Percentiles rank a stretch among this genome's conserved stretches.
Conservation (phyloP, 768 basidiomycete genomes). For the Leccinum subgranulosum region DNA sequence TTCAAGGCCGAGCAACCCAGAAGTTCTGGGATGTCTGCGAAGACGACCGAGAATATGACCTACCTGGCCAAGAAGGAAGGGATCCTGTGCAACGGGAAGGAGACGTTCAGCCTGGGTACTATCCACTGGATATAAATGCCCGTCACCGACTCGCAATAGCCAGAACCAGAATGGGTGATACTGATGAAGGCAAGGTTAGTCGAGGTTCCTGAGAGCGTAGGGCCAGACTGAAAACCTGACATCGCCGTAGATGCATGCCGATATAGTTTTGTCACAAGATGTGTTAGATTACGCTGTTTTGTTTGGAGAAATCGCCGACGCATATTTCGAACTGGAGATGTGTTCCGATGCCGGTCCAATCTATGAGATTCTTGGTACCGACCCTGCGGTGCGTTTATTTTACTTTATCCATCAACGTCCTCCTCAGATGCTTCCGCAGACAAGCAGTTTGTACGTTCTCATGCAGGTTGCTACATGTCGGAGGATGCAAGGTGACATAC, state of each 20-base stretch:
- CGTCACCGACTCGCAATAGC: constrained; percentile 82
- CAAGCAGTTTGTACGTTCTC: constrained; percentile 67
- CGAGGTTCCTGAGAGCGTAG: background rate
- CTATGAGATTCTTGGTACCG: constrained; percentile 73
- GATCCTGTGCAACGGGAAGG: constrained; percentile 36
- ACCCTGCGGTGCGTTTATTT: constrained; percentile 56
- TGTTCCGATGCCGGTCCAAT: constrained; percentile 78
- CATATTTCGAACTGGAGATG: constrained; percentile 65
- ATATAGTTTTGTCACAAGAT: constrained; percentile 67
- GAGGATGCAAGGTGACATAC: constrained; percentile 68
- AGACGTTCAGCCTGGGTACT: constrained; percentile 51
- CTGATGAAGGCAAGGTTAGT: constrained; percentile 75
- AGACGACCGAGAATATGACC: constrained; percentile 83
- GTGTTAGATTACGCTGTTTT: constrained; percentile 73
- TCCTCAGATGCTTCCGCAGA: constrained; percentile 40
- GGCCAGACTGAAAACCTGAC: background rate
- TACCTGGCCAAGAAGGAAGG: constrained; percentile 57
- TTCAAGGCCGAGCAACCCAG: constrained; percentile 77
- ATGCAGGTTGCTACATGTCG: constrained; percentile 81
- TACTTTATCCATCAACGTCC: background rate
- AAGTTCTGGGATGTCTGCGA: constrained; percentile 76
- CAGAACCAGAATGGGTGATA: constrained; percentile 74
- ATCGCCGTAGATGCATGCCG: constrained; percentile 65
- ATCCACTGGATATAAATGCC: constrained; percentile 47
- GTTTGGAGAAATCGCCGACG: constrained; percentile 83